Evolutionary conservation across 768 basidiomycete species (phyloP), one percentile per base, ranked within the genome.

Genomic region (Boletus sp.): DNA sequence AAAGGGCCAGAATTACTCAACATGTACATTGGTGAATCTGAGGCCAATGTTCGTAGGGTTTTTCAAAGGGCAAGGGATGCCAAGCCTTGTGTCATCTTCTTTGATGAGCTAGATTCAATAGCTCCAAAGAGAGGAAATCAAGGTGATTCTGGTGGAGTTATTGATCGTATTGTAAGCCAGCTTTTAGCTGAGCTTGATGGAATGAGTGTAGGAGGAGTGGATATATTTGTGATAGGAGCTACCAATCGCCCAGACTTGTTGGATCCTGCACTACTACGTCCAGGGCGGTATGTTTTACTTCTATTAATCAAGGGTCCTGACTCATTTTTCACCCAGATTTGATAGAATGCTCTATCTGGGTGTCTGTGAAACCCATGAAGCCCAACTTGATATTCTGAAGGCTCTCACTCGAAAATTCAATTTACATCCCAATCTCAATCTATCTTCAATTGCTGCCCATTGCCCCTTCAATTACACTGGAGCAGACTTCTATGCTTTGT

Each of bases 11-110:
- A 98, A 65, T 74, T 98, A 35, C 81, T 97, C 47, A 96, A 96
- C 72, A 98, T 98, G 95, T 98, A 96, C 72, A 96, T 98, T 63
- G 95, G 95, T 54, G 95, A 97, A 72, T 95, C 93, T 11, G 95
- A 98, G 71, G 97, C 98, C 56, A 99, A 98, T 71, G 95, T 99
- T 38, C 83, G 97, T 14, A 79, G 87, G 15, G 85, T 98, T 1
- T 98, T 98, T 70, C 91, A 95, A 67, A 83, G 84, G 13, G 95
- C 95, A 27, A 75, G 91, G 49, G 93, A 95, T 73, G 95, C 95
- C 2, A 85, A 84, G 50, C 95, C 95, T 8, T 98, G 95, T 70
- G 88, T 97, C 43, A 90, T 98, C 46, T 98, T 98, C 71, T 97
- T 98, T 70, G 95, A 98, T 70, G 95, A 98, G 70, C 77, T 98